Conservation (phyloP, 495 filamentous ascomycete genomes). For the Hypoxylon fuscum region DNA sequence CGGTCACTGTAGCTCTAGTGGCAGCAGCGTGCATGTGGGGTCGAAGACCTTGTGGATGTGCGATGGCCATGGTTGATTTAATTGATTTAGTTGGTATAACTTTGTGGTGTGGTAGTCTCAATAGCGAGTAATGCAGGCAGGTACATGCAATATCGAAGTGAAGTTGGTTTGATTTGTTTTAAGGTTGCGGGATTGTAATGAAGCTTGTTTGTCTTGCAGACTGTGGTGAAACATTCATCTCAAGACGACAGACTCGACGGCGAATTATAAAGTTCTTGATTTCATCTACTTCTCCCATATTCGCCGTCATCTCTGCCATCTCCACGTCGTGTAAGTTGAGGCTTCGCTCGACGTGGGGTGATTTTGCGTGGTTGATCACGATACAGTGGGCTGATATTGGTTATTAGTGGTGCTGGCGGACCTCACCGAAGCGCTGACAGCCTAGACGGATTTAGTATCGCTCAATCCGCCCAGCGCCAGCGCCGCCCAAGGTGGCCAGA, state of each 20-base stretch:
- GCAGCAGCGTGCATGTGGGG: slow-evolving; percentile 39
- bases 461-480: slow-evolving; percentile 11
- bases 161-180: slow-evolving; percentile 15
- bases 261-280: slow-evolving; percentile 36
- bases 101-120: slow-evolving; percentile 18
- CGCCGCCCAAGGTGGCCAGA: slow-evolving; percentile 28
- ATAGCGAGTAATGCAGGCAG: slow-evolving; percentile 32
- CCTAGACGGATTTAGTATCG: slow-evolving; percentile 32
- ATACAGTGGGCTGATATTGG: slow-evolving; percentile 33
- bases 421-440: slow-evolving; percentile 33
- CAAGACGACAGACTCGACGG: slow-evolving; percentile 22
- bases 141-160: slow-evolving; percentile 33
- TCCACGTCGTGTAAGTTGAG: slow-evolving; percentile 30
- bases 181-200: too few species aligned
- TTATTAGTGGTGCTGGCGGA: slow-evolving; percentile 22
- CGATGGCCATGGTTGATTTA: slow-evolving; percentile 25
- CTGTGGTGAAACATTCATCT: slow-evolving; percentile 31
- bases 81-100: slow-evolving; percentile 12
- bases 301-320: background rate
- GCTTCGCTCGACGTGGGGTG: slow-evolving; percentile 23
- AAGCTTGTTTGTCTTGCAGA: slow-evolving; percentile 30
- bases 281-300: slow-evolving; percentile 1
- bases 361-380: slow-evolving; percentile 27
- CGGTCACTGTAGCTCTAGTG: slow-evolving; percentile 19
- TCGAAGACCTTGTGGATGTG: slow-evolving; percentile 36